Evolutionary conservation across 495 filamentous ascomycete species (phyloP).

Genomic region (Penicilliopsis zonata): DNA sequence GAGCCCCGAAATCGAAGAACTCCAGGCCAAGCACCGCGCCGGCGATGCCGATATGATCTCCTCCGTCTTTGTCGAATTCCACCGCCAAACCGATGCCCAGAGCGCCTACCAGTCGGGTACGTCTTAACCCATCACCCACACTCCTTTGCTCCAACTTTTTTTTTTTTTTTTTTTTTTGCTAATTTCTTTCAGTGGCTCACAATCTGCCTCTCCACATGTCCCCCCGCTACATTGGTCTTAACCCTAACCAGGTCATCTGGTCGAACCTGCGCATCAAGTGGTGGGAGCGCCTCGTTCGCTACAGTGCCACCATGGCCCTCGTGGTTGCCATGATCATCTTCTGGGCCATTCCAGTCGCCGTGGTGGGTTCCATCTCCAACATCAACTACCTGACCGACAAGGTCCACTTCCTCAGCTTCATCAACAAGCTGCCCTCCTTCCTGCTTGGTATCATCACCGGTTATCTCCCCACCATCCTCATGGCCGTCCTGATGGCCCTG

Average conservation of each 20-base stretch:
- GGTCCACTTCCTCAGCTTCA: slow-evolving; percentile 58
- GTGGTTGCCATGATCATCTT: slow-evolving; percentile 77
- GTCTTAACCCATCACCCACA: not conserved
- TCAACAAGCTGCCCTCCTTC: slow-evolving; percentile 53
- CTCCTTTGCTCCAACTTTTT: not conserved
- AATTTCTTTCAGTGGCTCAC: slow-evolving; percentile 49
- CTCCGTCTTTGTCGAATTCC: slow-evolving; percentile 75
- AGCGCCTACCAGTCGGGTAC: slow-evolving; percentile 55
- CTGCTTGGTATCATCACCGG: slow-evolving; percentile 78
- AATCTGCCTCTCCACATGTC: slow-evolving; percentile 87
- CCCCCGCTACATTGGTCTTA: slow-evolving; percentile 79
- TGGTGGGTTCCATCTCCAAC: slow-evolving; percentile 82
- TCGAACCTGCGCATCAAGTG: slow-evolving; percentile 73
- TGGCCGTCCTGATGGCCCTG: slow-evolving; percentile 81
- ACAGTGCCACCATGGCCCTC: slow-evolving; percentile 55
- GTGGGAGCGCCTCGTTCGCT: slow-evolving; percentile 72
- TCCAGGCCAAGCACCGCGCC: slow-evolving; percentile 60
- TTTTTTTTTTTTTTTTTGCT: slow-evolving; percentile 1
- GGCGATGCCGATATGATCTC: slow-evolving; percentile 53
- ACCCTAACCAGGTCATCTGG: slow-evolving; percentile 84
- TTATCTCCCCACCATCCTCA: slow-evolving; percentile 65
- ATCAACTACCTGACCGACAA: slow-evolving; percentile 52
- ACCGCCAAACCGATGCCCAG: slow-evolving; percentile 70
- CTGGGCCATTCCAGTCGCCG: slow-evolving; percentile 79
- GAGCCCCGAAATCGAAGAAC: slow-evolving; percentile 63